phyloP scores from a whole-genome alignment of 208 protist genomes.

The Trichomonas gallinae region DNA sequence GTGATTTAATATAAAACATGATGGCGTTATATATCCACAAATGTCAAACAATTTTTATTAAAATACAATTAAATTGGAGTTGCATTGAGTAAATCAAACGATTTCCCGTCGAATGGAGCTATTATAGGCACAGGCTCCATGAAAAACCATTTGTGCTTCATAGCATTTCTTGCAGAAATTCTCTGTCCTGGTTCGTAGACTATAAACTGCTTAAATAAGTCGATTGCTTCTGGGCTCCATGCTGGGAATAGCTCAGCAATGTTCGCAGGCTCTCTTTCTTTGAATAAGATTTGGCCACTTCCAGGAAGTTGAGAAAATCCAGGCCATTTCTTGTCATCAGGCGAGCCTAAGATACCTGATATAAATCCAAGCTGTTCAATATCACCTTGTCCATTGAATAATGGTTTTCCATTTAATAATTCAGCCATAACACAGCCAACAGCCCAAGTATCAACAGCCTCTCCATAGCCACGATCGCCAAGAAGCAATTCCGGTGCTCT shows the following conservation, averaged over 20 bases:
- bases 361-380: conserved; percentile 63
- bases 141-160: conserved; percentile 15
- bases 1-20: too few species aligned
- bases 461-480: conserved; percentile 71
- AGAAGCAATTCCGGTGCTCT: conserved; percentile 88
- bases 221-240: not conserved
- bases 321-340: not conserved
- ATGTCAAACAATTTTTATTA: not conserved
- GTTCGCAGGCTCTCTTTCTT: not conserved
- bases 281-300: not conserved
- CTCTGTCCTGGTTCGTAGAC: not conserved
- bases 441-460: conserved; percentile 84
- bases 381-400: conserved; percentile 80
- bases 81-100: not conserved
- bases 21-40: too few species aligned
- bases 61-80: not conserved
- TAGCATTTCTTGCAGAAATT: conserved; percentile 3
- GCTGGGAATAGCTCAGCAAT: not conserved
- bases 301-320: not conserved
- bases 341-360: not conserved
- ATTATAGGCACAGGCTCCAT: not conserved
- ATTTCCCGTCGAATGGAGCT: not conserved
- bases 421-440: conserved; percentile 89
- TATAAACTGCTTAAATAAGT: not conserved
- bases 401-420: conserved; percentile 60